Percentiles rank a stretch among this genome's conserved stretches.
These are phyloP conservation scores for Casaregolazyma suthepensis DNA, from an alignment of 1,139 yeast genomes.

Conservation along the genomic window DNA sequence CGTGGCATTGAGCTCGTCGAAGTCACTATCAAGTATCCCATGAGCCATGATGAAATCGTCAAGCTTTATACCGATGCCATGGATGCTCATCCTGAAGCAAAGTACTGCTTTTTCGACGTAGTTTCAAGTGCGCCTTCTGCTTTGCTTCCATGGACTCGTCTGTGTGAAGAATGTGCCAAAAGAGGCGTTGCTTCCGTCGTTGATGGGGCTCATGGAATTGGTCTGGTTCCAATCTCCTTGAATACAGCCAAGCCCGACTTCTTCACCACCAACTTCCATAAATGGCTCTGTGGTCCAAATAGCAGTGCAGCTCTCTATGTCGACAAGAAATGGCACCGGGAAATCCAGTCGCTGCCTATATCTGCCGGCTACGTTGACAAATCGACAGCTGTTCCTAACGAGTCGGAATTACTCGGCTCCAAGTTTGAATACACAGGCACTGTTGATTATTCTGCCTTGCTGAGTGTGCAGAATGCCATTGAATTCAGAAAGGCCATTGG, in stretches of 20 bases:
- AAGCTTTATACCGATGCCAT: conserved; percentile 36
- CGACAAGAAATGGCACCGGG: conserved; percentile 43
- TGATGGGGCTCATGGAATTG: conserved; percentile 71
- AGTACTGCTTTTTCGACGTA: conserved; percentile 52
- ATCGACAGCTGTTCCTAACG: conserved; percentile 9
- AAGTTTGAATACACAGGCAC: conserved; percentile 37
- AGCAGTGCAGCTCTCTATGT: conserved; percentile 59
- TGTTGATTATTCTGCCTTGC: conserved; percentile 31
- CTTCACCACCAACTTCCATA: conserved; percentile 58
- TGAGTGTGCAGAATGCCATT: conserved; percentile 39
- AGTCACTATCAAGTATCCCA: conserved; percentile 46
- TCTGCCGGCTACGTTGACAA: conserved; percentile 31
- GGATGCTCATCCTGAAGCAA: conserved; percentile 26
- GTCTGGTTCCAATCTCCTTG: conserved; percentile 47
- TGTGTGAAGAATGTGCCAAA: conserved; percentile 44
- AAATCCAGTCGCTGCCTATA: conserved; percentile 55
- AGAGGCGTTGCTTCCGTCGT: conserved; percentile 49
- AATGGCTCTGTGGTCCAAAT: conserved; percentile 60
- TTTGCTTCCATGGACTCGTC: conserved; percentile 47
- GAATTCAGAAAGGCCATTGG: conserved; percentile 48
- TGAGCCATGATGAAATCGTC: conserved; percentile 44
- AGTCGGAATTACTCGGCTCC: neutral
- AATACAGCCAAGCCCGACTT: conserved; percentile 51
- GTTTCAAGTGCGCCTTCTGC: conserved; percentile 63
- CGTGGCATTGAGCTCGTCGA: conserved; percentile 42